Evolutionary conservation across 495 filamentous ascomycete genomes (phyloP).

Genomic region (Lasiosphaeris hirsuta): DNA sequence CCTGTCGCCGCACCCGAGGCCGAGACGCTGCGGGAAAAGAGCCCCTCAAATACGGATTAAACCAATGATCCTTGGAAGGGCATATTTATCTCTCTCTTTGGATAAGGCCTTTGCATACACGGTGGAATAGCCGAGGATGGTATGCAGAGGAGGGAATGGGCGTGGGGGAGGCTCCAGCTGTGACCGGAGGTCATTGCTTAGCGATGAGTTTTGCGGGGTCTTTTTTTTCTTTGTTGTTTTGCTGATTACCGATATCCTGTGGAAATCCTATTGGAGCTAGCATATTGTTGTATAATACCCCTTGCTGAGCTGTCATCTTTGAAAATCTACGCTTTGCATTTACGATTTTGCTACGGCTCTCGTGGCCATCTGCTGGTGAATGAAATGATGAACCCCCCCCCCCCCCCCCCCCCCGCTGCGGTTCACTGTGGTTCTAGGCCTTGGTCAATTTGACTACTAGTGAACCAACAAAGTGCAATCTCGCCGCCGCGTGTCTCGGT

Average conservation of each 20-base stretch:
- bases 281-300: constrained; percentile 35
- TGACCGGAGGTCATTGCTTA: constrained; percentile 3
- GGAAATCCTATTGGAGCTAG: constrained; percentile 12
- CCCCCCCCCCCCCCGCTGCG: too few species aligned
- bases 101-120: too few species aligned
- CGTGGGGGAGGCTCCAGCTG: neutral
- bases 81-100: neutral
- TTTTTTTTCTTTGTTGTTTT: constrained; percentile 6
- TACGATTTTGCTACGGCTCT: neutral
- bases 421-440: too few species aligned
- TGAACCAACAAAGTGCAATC: too few species aligned
- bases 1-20: constrained; percentile 12
- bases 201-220: neutral
- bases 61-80: neutral
- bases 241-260: constrained; percentile 12
- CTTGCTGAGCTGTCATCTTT: constrained; percentile 14
- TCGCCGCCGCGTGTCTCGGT: too few species aligned
- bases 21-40: neutral
- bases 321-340: neutral
- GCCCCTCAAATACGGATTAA: neutral
- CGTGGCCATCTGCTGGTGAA: neutral
- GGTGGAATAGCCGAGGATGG: neutral
- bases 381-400: too few species aligned
- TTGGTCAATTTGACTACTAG: too few species aligned
- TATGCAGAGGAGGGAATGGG: neutral